Conservation (phyloP, 768 basidiomycete genomes). For the Tricholoma furcatifolium region DNA sequence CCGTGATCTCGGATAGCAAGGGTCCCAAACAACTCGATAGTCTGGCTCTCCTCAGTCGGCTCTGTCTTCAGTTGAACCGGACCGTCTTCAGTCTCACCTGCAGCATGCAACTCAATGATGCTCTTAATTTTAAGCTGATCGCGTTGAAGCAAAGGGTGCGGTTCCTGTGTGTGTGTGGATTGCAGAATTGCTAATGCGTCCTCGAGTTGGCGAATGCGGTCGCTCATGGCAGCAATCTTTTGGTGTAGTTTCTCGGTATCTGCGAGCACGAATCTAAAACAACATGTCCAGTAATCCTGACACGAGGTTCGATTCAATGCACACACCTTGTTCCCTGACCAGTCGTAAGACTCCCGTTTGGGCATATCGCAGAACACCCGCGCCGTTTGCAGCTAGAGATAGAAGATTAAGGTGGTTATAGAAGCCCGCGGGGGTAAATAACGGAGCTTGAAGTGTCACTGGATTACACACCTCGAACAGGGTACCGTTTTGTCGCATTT, state of each 20-base stretch:
- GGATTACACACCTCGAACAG: constrained; percentile 46
- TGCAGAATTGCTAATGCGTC: constrained; percentile 63
- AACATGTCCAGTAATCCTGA: constrained; percentile 1
- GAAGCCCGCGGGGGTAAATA: background rate
- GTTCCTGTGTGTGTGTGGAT: constrained; percentile 43
- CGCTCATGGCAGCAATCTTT: constrained; percentile 67
- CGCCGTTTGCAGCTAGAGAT: constrained; percentile 58
- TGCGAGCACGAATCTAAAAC: constrained; percentile 61
- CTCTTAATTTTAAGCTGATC: constrained; percentile 67
- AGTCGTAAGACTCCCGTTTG: constrained; percentile 73
- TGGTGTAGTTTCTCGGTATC: constrained; percentile 69
- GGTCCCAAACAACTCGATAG: constrained; percentile 69
- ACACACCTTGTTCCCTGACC: constrained; percentile 73
- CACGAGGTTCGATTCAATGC: constrained; percentile 15
- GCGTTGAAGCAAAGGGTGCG: constrained; percentile 58
- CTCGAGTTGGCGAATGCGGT: constrained; percentile 70
- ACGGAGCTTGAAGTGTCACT: background rate
- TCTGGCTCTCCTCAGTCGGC: constrained; percentile 40
- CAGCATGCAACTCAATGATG: constrained; percentile 65
- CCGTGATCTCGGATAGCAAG: constrained; percentile 69
- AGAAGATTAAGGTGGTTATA: constrained; percentile 1
- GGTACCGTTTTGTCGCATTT: constrained; percentile 75
- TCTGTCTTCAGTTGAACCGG: constrained; percentile 19
- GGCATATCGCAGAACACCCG: constrained; percentile 77
- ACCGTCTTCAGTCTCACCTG: constrained; percentile 38